Conservation (phyloP, 106 monocot genomes). For the Allium fistulosum region DNA sequence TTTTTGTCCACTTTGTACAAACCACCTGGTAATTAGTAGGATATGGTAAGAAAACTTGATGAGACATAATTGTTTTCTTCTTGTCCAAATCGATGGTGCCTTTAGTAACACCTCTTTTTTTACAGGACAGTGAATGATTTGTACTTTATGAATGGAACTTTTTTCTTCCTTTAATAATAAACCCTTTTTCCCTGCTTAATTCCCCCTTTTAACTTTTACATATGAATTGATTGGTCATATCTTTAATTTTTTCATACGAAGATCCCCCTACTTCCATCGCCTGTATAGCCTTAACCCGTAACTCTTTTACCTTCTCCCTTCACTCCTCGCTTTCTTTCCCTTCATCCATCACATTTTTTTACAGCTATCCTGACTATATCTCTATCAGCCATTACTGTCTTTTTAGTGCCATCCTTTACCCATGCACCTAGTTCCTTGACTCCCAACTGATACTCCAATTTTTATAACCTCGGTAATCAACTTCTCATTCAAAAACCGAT, state of each 20-base stretch:
- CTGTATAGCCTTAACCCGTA: background rate
- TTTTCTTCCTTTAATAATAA: too few species aligned
- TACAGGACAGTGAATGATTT: too few species aligned
- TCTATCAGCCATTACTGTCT: background rate
- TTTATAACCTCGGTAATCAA: conserved; percentile 5
- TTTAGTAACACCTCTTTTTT: too few species aligned
- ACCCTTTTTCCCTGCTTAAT: background rate
- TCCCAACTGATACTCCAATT: conserved; percentile 11
- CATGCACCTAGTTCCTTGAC: background rate
- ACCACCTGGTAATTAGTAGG: too few species aligned
- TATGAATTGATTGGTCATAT: background rate
- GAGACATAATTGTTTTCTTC: too few species aligned
- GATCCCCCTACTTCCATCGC: conserved; percentile 9
- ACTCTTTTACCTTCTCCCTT: conserved; percentile 1
- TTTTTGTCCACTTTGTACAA: too few species aligned
- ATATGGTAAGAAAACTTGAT: too few species aligned
- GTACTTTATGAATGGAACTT: too few species aligned
- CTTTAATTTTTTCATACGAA: conserved; percentile 1
- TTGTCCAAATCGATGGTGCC: too few species aligned
- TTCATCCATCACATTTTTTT: conserved; percentile 3
- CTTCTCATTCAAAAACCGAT: conserved; percentile 9
- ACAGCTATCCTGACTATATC: background rate
- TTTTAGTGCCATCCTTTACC: background rate
- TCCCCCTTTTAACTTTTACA: background rate
- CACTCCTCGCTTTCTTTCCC: background rate